Conservation (phyloP, 139 green algal species). For the Pseudopediastrum boryanum region DNA sequence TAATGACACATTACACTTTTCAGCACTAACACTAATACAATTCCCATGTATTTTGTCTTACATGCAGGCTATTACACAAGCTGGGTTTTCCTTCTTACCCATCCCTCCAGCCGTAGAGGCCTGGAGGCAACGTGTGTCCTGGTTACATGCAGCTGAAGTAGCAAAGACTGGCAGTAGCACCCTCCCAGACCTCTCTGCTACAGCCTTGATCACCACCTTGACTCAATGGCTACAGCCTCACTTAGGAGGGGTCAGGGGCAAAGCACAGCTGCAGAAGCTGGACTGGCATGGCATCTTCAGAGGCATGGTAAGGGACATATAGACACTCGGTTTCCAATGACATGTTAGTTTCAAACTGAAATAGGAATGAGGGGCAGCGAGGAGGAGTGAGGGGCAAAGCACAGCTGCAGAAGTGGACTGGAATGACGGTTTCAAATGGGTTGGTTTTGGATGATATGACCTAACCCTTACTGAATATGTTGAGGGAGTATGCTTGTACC, state of each 20-base stretch:
- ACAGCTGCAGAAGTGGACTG: conserved; percentile 37
- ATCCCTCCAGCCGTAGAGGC: conserved; percentile 37
- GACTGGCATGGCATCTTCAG: conserved; percentile 36
- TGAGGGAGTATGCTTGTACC: no score
- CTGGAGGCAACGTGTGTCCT: conserved; percentile 50
- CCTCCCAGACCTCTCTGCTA: conserved; percentile 61
- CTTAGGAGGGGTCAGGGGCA: conserved; percentile 41
- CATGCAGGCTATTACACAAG: conserved; percentile 6
- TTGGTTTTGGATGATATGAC: no score
- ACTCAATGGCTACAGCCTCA: conserved; percentile 49
- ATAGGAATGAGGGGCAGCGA: no score
- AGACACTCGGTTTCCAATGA: no score
- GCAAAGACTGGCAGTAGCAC: conserved; percentile 1
- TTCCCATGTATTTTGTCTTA: not conserved
- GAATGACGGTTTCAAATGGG: conserved; percentile 31
- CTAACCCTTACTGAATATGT: no score
- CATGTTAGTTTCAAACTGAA: no score
- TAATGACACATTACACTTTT: no score
- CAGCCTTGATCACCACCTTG: conserved; percentile 37
- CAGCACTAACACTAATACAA: no score
- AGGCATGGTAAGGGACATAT: conserved; percentile 1
- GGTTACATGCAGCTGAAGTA: conserved; percentile 44
- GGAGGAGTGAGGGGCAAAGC: no score
- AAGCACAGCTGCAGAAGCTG: conserved; percentile 36
- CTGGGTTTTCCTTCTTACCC: conserved; percentile 8